These are phyloP conservation scores for Hanseniaspora vineae DNA, from an alignment of 805 yeast species.

Conservation along the genomic window DNA sequence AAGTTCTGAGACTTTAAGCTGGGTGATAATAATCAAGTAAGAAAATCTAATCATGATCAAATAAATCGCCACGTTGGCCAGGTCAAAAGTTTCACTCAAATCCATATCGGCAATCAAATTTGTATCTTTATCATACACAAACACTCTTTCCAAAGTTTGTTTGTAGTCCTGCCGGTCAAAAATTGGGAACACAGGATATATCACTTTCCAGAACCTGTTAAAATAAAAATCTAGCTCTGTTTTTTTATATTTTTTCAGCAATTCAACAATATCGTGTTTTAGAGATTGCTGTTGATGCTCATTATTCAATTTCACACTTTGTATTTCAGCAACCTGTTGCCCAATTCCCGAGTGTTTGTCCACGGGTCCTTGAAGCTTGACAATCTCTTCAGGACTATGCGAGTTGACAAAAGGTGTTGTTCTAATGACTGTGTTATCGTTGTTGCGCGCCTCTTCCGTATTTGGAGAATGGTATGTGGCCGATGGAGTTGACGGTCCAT, in stretches of 20 bases:
- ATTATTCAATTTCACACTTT: neutral
- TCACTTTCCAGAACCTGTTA: slow-evolving; percentile 3
- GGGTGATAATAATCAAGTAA: slow-evolving; percentile 3
- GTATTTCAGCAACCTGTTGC: neutral
- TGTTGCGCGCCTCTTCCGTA: too few relatives aligned
- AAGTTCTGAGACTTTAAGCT: slow-evolving; percentile 2
- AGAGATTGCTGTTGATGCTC: neutral
- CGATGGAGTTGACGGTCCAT: neutral
- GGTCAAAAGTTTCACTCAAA: slow-evolving; percentile 3
- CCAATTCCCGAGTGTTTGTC: too few relatives aligned
- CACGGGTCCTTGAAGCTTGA: too few relatives aligned
- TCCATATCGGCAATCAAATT: neutral
- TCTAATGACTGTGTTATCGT: too few relatives aligned
- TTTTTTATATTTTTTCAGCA: neutral
- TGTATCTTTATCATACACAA: neutral
- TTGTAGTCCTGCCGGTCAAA: slow-evolving; percentile 2
- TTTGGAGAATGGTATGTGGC: neutral
- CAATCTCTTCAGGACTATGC: too few relatives aligned
- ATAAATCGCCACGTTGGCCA: slow-evolving; percentile 3
- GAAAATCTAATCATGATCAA: slow-evolving; percentile 5
- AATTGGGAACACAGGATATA: slow-evolving; percentile 4
- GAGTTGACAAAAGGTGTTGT: too few relatives aligned
- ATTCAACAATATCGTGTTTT: neutral
- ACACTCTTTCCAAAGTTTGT: slow-evolving; percentile 3
- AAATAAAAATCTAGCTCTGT: slow-evolving; percentile 1